Percentiles rank a stretch among this genome's conserved stretches.
Evolutionary conservation across 768 basidiomycete genomes (phyloP).

Genomic region (Sutorius australiensis): DNA sequence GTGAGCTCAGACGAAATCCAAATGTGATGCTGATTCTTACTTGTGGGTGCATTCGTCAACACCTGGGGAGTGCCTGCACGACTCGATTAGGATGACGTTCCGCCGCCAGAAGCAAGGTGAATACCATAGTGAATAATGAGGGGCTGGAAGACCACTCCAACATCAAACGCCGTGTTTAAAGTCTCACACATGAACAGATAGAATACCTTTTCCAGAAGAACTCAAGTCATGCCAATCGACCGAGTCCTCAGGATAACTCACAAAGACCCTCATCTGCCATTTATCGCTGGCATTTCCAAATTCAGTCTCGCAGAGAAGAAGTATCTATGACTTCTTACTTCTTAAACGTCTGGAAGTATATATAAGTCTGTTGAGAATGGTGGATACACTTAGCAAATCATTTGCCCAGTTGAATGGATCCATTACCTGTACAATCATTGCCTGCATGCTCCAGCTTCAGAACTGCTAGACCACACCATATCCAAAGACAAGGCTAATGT

Average conservation of each 20-base stretch:
- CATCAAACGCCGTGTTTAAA: conserved; percentile 43
- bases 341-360: conserved; percentile 45
- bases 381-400: background rate
- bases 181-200: conserved; percentile 48
- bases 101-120: background rate
- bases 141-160: conserved; percentile 45
- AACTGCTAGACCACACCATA: background rate
- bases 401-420: background rate
- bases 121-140: conserved; percentile 46
- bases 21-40: background rate
- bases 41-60: background rate
- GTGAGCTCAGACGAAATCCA: conserved; percentile 18
- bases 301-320: background rate
- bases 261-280: conserved; percentile 44
- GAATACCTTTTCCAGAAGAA: conserved; percentile 31
- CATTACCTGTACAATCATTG: conserved; percentile 9
- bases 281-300: conserved; percentile 34
- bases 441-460: conserved; percentile 4
- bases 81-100: conserved; percentile 10
- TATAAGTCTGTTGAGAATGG: conserved; percentile 34
- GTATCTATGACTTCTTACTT: conserved; percentile 22
- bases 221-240: background rate
- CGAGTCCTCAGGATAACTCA: conserved; percentile 19
- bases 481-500: background rate
- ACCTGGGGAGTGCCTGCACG: conserved; percentile 20